A percentile compares a stretch with the other conserved stretches of the same genome.
phyloP scores from a whole-genome alignment of 768 basidiomycete species.

The Leccinellum luteum region DNA sequence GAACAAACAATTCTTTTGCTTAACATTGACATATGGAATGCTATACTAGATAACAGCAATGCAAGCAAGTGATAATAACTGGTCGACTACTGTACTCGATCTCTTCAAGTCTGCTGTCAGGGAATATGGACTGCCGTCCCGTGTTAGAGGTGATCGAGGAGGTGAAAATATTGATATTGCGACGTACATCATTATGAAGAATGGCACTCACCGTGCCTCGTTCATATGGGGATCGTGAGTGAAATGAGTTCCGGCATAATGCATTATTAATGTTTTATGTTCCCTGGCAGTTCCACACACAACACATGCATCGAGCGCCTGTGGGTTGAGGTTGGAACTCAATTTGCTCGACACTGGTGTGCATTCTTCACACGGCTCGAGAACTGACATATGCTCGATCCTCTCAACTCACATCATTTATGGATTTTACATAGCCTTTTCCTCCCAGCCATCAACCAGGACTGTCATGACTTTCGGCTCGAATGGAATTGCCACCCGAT shows the following conservation, averaged over 20 bases:
- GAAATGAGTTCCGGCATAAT: conserved; percentile 15
- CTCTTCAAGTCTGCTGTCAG: background rate
- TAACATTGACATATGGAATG: background rate
- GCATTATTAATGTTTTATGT: conserved; percentile 10
- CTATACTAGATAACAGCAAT: background rate
- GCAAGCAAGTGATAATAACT: background rate
- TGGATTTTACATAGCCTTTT: background rate
- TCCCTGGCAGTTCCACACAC: conserved; percentile 29
- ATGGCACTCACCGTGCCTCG: conserved; percentile 24
- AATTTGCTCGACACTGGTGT: conserved; percentile 28
- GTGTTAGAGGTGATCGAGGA: conserved; percentile 25
- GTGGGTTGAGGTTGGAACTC: conserved; percentile 29
- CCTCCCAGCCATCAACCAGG: background rate
- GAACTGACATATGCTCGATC: background rate
- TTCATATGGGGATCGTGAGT: conserved; percentile 29
- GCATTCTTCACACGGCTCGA: conserved; percentile 20
- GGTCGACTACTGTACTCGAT: background rate
- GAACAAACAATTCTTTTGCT: background rate
- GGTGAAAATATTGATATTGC: conserved; percentile 31
- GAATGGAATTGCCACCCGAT: conserved; percentile 42
- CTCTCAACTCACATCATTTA: background rate
- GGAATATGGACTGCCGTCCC: background rate
- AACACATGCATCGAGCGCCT: conserved; percentile 29
- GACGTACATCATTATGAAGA: conserved; percentile 19
- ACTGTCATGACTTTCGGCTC: conserved; percentile 11